Percentiles rank a stretch among this genome's conserved stretches.
Conservation (phyloP, 805 yeast species). For the Blastobotrys peoriensis region DNA sequence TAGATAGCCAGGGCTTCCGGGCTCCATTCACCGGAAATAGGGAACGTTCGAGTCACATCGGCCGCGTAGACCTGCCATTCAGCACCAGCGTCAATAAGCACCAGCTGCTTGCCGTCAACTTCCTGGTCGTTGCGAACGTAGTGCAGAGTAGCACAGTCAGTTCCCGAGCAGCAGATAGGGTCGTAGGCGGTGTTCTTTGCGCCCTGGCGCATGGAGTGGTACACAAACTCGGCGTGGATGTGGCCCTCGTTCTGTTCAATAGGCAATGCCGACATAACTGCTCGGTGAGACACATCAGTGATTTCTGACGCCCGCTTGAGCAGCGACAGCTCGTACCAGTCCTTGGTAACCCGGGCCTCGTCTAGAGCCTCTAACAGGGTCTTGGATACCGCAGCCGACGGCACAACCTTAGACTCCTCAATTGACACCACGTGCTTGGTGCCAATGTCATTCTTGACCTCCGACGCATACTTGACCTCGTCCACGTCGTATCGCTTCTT, state of each 20-base stretch:
- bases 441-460: conserved; percentile 34
- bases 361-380: conserved; percentile 58
- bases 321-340: conserved; percentile 67
- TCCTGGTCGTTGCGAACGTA: conserved; percentile 76
- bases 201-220: conserved; percentile 92
- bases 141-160: conserved; percentile 85
- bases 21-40: conserved; percentile 84
- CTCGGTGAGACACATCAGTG: conserved; percentile 81
- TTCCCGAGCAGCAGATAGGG: conserved; percentile 93
- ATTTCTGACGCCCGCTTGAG: conserved; percentile 77
- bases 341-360: conserved; percentile 81
- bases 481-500: conserved; percentile 67
- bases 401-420: conserved; percentile 18
- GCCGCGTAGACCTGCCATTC: conserved; percentile 92
- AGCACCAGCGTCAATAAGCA: conserved; percentile 93
- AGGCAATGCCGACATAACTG: conserved; percentile 89
- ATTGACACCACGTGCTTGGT: conserved; percentile 19
- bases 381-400: conserved; percentile 17
- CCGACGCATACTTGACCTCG: conserved; percentile 59
- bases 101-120: conserved; percentile 51
- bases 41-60: conserved; percentile 95
- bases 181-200: conserved; percentile 85
- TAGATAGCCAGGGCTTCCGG: conserved; percentile 81
- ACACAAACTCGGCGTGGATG: conserved; percentile 90
- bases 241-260: conserved; percentile 84